A percentile compares a stretch with the other conserved stretches of the same genome.
Evolutionary conservation across 495 filamentous ascomycete genomes (phyloP).

Genomic region (Bryoglossum gracile): DNA sequence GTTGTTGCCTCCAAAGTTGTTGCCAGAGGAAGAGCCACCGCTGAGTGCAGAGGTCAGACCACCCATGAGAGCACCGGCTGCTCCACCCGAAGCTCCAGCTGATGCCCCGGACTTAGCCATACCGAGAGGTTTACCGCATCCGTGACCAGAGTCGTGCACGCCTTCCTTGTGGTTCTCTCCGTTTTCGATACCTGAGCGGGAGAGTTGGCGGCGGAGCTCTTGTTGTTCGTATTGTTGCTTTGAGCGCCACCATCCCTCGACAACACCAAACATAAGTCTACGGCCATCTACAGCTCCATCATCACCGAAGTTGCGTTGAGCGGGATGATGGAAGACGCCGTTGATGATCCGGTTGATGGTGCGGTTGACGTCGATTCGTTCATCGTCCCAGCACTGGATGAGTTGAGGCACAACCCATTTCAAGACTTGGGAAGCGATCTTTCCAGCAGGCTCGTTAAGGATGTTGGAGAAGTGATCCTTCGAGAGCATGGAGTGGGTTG

Average conservation of each 20-base stretch:
- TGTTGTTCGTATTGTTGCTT: constrained; percentile 53
- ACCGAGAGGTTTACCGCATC: constrained; percentile 66
- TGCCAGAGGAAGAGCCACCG: constrained; percentile 11
- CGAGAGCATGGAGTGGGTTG: constrained; percentile 88
- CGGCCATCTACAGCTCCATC: constrained; percentile 71
- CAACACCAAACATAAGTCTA: constrained; percentile 64
- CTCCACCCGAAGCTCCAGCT: background rate
- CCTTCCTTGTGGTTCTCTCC: constrained; percentile 81
- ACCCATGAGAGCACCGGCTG: constrained; percentile 6
- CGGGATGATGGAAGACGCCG: constrained; percentile 84
- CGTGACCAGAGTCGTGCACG: constrained; percentile 76
- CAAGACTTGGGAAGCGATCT: constrained; percentile 66
- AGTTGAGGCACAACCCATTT: constrained; percentile 80
- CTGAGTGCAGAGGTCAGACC: constrained; percentile 6
- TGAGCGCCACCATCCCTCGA: constrained; percentile 72
- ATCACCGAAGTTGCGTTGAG: constrained; percentile 57
- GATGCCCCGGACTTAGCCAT: constrained; percentile 28
- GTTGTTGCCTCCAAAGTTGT: background rate
- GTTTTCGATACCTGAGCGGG: constrained; percentile 62
- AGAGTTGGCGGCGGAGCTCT: constrained; percentile 62
- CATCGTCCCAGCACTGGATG: constrained; percentile 79
- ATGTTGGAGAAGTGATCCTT: constrained; percentile 90
- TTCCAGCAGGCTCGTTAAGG: constrained; percentile 83
- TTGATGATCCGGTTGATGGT: constrained; percentile 66
- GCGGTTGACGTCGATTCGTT: constrained; percentile 55